These are phyloP conservation scores for Multifurca ochricompacta DNA, from an alignment of 768 basidiomycete genomes.

Conservation along the genomic window DNA sequence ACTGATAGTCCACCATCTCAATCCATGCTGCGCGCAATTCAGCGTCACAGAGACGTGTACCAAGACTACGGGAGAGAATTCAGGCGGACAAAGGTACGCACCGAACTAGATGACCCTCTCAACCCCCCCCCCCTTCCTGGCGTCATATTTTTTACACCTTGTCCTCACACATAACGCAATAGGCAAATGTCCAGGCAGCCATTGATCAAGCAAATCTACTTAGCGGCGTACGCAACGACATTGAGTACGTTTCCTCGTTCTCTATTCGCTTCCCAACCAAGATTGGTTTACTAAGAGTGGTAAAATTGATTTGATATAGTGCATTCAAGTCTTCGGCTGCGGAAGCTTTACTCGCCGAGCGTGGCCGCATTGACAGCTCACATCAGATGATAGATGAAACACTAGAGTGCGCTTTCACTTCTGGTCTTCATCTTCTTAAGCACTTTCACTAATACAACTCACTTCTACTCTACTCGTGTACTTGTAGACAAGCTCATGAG, in stretches of 20 bases:
- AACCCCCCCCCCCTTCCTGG: neutral
- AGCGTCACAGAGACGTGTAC: constrained; percentile 84
- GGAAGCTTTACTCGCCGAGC: constrained; percentile 81
- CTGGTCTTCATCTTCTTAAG: neutral
- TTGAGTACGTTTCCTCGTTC: constrained; percentile 58
- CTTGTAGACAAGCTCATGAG: constrained; percentile 86
- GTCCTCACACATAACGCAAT: neutral
- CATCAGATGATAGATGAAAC: constrained; percentile 93
- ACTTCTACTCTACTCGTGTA: neutral
- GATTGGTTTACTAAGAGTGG: neutral
- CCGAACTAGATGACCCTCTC: too few relatives aligned
- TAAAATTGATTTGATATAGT: constrained; percentile 33
- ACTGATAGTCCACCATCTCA: constrained; percentile 66
- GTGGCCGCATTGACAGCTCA: constrained; percentile 83
- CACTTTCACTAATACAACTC: neutral
- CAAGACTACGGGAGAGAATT: constrained; percentile 85
- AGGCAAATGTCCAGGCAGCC: constrained; percentile 77
- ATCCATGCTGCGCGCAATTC: constrained; percentile 82
- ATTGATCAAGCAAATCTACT: constrained; percentile 83
- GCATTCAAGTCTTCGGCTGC: constrained; percentile 87
- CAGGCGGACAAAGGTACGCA: constrained; percentile 68
- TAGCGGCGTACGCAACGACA: constrained; percentile 88
- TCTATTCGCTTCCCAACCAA: neutral
- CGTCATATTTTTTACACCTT: neutral
- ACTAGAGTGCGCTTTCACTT: constrained; percentile 53